Percentiles rank a stretch among this genome's conserved stretches.
Evolutionary conservation across 371 early-diverging fungal species (phyloP).

Genomic region (Neoconidiobolus thromboides): DNA sequence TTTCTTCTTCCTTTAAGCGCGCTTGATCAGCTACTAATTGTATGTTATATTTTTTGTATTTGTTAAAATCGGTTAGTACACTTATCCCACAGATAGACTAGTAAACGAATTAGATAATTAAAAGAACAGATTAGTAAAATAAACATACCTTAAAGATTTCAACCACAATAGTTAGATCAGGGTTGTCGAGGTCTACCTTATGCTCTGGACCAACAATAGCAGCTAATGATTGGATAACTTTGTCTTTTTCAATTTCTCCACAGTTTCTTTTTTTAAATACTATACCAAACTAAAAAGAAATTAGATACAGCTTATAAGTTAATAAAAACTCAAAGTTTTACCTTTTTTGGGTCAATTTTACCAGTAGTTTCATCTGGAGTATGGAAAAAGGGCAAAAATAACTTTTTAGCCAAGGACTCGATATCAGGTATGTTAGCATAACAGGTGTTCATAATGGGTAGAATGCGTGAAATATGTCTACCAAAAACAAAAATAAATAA

Average conservation of each 20-base stretch:
- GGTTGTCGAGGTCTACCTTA: constrained; percentile 36
- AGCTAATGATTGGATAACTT: constrained; percentile 31
- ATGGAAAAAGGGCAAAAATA: constrained; percentile 33
- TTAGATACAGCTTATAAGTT: neutral
- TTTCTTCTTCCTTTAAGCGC: no score
- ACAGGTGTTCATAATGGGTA: constrained; percentile 41
- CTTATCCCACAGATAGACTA: constrained; percentile 53
- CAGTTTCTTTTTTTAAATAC: constrained; percentile 41
- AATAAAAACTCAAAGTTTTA: neutral
- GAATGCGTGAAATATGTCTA: constrained; percentile 33
- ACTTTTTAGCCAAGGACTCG: constrained; percentile 20
- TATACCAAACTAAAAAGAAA: constrained; percentile 37
- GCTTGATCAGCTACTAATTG: constrained; percentile 10
- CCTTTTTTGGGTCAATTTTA: neutral
- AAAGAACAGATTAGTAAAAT: neutral
- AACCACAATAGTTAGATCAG: constrained; percentile 36
- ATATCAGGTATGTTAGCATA: constrained; percentile 35
- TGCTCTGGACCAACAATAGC: constrained; percentile 29
- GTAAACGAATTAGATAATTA: neutral
- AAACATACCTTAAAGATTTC: constrained; percentile 41
- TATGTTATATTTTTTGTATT: constrained; percentile 43
- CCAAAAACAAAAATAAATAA: neutral
- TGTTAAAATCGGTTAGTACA: constrained; percentile 38
- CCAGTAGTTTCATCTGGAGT: constrained; percentile 14
- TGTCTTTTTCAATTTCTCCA: constrained; percentile 28